Base-by-base conservation (phyloP, 495 filamentous ascomycete species). In the Daldinia bambusicola region DNA sequence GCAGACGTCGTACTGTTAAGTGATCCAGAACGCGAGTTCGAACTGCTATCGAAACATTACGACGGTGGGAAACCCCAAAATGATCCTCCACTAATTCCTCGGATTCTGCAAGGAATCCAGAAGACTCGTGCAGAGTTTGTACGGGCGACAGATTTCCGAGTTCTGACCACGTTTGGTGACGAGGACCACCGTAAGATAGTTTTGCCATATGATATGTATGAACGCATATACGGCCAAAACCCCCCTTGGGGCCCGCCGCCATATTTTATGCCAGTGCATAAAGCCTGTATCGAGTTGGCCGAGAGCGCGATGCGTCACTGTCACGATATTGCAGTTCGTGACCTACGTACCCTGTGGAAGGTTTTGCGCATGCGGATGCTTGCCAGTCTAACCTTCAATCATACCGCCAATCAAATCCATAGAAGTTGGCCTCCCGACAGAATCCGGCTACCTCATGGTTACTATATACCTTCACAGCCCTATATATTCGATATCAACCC, bases 271-370 rank as follows among this genome's bases (percentile, higher is more conserved):
- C 63, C 63, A 0, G 59, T 50, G 22, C 63, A 67, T 8, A 59
- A 6, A 5, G 63, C 69, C 0, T 67, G 63, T 37, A 55, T 67
- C 8, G 63, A 67, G 26, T 45, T 72, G 9, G 69, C 69, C 4
- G 63, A 72, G 55, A 61, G 6, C 5, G 38, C 31, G 1, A 64
- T 72, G 59, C 20, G 63, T 14, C 48, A n/a, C 14, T 60, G 63
- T 13, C 57, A 63, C 43, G 20, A 59, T 6, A 71, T 67, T n/a
- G 53, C 13, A 37, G 63, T 67, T n/a, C 69, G 60, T 10, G 64
- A 63, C 32, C n/a, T 67, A 14, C 59, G 60, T 9, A 64, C 64
- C 2, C 55, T 72, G 13, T 67, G 63, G 69, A 72, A 64, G 30
- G 48, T 61, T 4, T 38, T 67, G 30, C 64, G 55, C 20, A 56